Evolutionary conservation across 2,329 filamentous ascomycete genomes (phyloP).

Genomic region (Chrysoporthe cubensis): DNA sequence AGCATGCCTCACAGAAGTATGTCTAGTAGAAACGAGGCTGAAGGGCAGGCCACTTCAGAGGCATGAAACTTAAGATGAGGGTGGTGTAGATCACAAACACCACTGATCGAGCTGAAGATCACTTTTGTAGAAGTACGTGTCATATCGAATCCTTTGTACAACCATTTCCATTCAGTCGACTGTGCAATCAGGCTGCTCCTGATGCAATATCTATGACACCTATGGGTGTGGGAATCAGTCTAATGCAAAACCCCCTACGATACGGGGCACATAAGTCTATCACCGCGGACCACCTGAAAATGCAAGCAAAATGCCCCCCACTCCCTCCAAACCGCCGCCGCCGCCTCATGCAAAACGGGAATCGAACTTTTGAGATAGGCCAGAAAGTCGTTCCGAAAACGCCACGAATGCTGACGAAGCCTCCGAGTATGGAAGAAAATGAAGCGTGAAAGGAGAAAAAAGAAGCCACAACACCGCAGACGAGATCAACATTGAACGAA

Average conservation of each 20-base stretch:
- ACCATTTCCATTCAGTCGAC: constrained; percentile 25
- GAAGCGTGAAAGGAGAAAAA: constrained; percentile 21
- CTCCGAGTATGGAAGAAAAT: constrained; percentile 30
- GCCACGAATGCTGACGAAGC: constrained; percentile 30
- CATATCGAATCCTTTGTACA: constrained; percentile 25
- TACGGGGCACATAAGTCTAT: constrained; percentile 37
- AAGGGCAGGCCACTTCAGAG: no score
- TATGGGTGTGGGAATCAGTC: constrained; percentile 33
- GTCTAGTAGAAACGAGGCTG: no score
- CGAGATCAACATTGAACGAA: constrained; percentile 17
- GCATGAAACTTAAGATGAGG: no score
- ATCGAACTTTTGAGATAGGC: constrained; percentile 36
- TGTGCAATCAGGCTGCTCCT: constrained; percentile 21
- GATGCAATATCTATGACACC: constrained; percentile 32
- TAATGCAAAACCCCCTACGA: constrained; percentile 36
- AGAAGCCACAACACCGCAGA: constrained; percentile 29
- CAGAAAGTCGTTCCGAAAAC: constrained; percentile 31
- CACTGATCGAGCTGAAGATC: background rate
- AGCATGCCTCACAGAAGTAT: no score
- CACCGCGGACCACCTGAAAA: constrained; percentile 39
- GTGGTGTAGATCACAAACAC: no score
- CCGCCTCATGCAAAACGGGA: constrained; percentile 44
- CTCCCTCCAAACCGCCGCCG: constrained; percentile 34
- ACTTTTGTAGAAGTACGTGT: background rate
- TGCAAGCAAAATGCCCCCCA: constrained; percentile 40